Evolutionary conservation across 2,329 filamentous ascomycete species (phyloP).

Genomic region (Trichoderma sp.): DNA sequence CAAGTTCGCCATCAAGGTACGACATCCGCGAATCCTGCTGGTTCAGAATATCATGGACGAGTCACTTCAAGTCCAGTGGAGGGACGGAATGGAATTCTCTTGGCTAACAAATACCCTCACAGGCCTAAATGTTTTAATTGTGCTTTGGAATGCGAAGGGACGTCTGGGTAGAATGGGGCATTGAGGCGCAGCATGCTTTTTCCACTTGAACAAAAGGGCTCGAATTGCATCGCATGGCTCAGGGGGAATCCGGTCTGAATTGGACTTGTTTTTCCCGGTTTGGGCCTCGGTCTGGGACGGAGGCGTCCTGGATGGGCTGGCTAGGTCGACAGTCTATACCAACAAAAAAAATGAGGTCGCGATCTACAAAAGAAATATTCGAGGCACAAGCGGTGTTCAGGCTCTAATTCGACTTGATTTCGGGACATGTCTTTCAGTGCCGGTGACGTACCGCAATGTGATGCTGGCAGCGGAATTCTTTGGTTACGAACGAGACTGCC

Average conservation of each 20-base stretch:
- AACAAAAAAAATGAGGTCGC: slow-evolving; percentile 45
- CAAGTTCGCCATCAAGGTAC: slow-evolving; percentile 98
- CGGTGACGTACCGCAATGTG: slow-evolving; percentile 4
- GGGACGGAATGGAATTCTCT: background rate
- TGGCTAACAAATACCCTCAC: background rate
- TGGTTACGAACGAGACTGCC: background rate
- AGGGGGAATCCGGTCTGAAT: slow-evolving; percentile 44
- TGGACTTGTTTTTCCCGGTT: slow-evolving; percentile 44
- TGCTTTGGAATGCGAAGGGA: slow-evolving; percentile 36
- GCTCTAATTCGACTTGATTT: slow-evolving; percentile 27
- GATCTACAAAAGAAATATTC: slow-evolving; percentile 35
- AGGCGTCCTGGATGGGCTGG: slow-evolving; percentile 40
- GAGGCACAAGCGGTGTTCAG: slow-evolving; percentile 26
- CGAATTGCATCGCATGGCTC: slow-evolving; percentile 46
- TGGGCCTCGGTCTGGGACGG: slow-evolving; percentile 43
- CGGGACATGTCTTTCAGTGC: slow-evolving; percentile 16
- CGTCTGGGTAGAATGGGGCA: slow-evolving; percentile 42
- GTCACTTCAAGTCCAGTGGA: background rate
- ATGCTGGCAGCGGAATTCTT: background rate
- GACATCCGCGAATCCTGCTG: slow-evolving; percentile 21
- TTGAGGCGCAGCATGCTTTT: slow-evolving; percentile 46
- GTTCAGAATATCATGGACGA: background rate
- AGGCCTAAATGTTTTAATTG: slow-evolving; percentile 39
- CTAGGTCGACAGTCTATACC: slow-evolving; percentile 39
- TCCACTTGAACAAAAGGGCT: slow-evolving; percentile 39